Evolutionary conservation across 2,329 filamentous ascomycete genomes (phyloP), one percentile per base, ranked within the genome.

Genomic region (Microdochium nivale): DNA sequence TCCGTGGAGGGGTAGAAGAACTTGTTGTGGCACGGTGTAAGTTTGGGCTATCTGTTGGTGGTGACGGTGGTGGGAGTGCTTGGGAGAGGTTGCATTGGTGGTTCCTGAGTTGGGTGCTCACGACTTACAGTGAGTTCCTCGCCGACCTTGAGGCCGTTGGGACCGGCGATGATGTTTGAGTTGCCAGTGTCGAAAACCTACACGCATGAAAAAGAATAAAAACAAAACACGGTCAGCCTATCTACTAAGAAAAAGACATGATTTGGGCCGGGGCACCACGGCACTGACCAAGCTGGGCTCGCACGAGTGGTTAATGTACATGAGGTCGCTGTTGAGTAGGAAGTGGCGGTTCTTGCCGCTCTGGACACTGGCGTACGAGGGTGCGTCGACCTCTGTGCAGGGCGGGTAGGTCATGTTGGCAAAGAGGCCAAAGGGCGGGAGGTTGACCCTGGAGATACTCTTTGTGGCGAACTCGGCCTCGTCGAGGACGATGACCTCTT

Each of bases 1-100:
- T 89, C 86, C 1, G 84, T 88, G 51, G 82, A 87, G 3, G 86
- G 84, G 60, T 89, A 89, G 69, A 88, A 89, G 70, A 88, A 89
- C 63, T 80, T 13, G 13, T 40, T 40, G 13, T 40, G 7, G 35
- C 4, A 40, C 16, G 9, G 13, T 19, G 19, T 40, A 7, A 16
- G 35, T 40, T 8, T n/a, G n/a, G n/a, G n/a, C n/a, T 16, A 16
- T 16, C 13, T 40, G 16, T 16, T 5, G 14, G 35, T 16, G 13
- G 35, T 16, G 33, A 14, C 14, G 33, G 33, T 19, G 33, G 33
- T 19, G 7, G 33, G 33, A 14, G 33, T 7, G 33, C 19, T 25
- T 23, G 21, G 23, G 3, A 2, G 7, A 23, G 10, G 23, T 13
- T 19, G 30, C 21, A n/a, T 23, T 3, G 7, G 14, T 25, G 13